Evolutionary conservation across 176 grass and related monocot genomes (phyloP), one percentile per base, ranked within the genome.

Genomic region (Panicum miliaceum): DNA sequence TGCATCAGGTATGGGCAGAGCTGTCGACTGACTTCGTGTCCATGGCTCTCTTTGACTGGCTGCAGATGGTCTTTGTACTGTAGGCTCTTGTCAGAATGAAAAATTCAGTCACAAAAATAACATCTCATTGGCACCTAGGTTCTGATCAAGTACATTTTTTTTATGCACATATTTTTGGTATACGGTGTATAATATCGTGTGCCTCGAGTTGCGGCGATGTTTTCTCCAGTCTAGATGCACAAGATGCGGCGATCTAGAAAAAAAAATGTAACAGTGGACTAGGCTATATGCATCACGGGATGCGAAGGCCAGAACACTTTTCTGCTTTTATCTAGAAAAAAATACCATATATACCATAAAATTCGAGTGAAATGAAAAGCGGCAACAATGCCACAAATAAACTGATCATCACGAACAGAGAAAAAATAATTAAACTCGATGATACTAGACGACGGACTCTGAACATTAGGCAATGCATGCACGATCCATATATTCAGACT

Each of bases 21-120:
- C 57, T 73, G 79, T 78, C 37, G n/a, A 83, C 59, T 79, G 84
- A 80, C 80, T 68, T 75, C 11, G 47, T 80, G 84, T 76, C 68
- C 40, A 75, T 84, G 32, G 41, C 41, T 80, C 9, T 68, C 68
- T 69, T 87, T 79, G 68, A 84, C 60, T 59, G 73, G 68, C 20
- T 50, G 15, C 12, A 60, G 40, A 82, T 36, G 40, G 12, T 65
- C 62, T 52, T 40, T 25, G 62, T 25, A 68, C 32, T 80, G n/a
- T 80, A 52, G 25, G 46, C 47, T 54, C 45, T 12, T 35, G 64
- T 56, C 34, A 68, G 64, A 53, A 38, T 40, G 8, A 46, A 59
- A 36, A 56, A 56, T 3, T 56, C 50, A 51, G 26, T 35, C 26
- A 74, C 12, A 74, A 19, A 73, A 73, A 52, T 3, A 54, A 13